phyloP scores from a whole-genome alignment of 257 asterid genomes.

The Solanum pinnatisectum region DNA sequence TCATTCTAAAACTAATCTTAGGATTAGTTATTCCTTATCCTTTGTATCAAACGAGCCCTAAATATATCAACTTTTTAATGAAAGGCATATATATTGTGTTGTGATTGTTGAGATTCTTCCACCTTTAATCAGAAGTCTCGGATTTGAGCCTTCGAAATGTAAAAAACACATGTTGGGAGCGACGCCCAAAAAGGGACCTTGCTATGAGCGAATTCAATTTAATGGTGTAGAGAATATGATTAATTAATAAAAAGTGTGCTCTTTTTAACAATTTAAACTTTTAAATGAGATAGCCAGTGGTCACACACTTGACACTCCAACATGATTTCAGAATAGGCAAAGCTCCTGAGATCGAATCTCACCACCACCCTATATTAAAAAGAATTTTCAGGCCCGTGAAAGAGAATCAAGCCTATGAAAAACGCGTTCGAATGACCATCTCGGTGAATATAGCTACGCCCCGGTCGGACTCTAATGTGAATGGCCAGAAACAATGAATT shows the following conservation, averaged over 20 bases:
- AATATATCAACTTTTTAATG: neutral
- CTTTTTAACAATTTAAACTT: too few species aligned
- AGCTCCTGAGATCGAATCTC: too few species aligned
- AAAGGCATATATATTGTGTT: neutral
- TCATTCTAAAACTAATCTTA: neutral
- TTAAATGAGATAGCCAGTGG: too few species aligned
- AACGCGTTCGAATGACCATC: neutral
- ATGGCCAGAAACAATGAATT: neutral
- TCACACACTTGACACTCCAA: too few species aligned
- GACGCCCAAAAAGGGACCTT: neutral
- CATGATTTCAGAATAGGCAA: too few species aligned
- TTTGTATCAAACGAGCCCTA: neutral
- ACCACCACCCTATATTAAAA: too few species aligned
- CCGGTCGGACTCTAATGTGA: neutral
- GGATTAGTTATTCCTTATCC: neutral
- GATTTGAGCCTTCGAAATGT: neutral
- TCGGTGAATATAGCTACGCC: neutral
- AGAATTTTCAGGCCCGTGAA: too few species aligned
- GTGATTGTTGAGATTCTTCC: neutral
- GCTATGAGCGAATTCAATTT: neutral
- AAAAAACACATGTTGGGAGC: neutral
- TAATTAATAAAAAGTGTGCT: too few species aligned
- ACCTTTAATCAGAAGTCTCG: too few species aligned
- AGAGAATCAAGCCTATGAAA: too few species aligned
- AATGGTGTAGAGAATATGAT: too few species aligned